These are phyloP conservation scores for Ophiostoma montium DNA, from an alignment of 2,329 filamentous ascomycete species.

Conservation along the genomic window DNA sequence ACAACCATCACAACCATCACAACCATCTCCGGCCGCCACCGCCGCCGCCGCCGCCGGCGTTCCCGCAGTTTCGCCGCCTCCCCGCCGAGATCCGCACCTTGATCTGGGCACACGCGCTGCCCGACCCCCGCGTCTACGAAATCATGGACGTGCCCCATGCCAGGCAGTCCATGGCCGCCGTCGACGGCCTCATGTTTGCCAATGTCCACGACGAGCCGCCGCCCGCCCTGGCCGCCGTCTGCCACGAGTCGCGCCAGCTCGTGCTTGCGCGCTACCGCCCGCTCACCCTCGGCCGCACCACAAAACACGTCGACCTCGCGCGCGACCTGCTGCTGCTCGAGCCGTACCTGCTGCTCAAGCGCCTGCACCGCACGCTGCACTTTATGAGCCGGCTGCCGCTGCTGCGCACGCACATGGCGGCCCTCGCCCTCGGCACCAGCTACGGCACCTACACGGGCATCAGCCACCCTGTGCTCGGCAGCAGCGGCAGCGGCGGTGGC, in stretches of 20 bases:
- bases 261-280: slow-evolving; percentile 30
- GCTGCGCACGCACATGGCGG: slow-evolving; percentile 25
- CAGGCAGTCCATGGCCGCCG: slow-evolving; percentile 24
- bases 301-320: slow-evolving; percentile 31
- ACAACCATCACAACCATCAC: background rate
- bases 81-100: slow-evolving; percentile 31
- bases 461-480: slow-evolving; percentile 30
- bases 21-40: background rate
- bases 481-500: too few relatives aligned
- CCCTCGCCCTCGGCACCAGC: slow-evolving; percentile 30
- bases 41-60: slow-evolving; percentile 8
- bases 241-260: slow-evolving; percentile 28
- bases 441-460: slow-evolving; percentile 32
- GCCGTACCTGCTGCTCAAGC: slow-evolving; percentile 32
- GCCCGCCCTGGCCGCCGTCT: slow-evolving; percentile 28
- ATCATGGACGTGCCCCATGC: slow-evolving; percentile 31
- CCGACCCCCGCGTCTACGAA: slow-evolving; percentile 31
- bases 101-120: slow-evolving; percentile 32
- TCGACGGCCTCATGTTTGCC: slow-evolving; percentile 31
- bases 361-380: slow-evolving; percentile 30
- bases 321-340: slow-evolving; percentile 33
- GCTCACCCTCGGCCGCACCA: slow-evolving; percentile 29
- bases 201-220: slow-evolving; percentile 31
- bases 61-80: slow-evolving; percentile 21
- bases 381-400: slow-evolving; percentile 32